A percentile compares a stretch with the other conserved stretches of the same genome.
phyloP scores from a whole-genome alignment of 768 basidiomycete genomes.

The Lentinula sp. region DNA sequence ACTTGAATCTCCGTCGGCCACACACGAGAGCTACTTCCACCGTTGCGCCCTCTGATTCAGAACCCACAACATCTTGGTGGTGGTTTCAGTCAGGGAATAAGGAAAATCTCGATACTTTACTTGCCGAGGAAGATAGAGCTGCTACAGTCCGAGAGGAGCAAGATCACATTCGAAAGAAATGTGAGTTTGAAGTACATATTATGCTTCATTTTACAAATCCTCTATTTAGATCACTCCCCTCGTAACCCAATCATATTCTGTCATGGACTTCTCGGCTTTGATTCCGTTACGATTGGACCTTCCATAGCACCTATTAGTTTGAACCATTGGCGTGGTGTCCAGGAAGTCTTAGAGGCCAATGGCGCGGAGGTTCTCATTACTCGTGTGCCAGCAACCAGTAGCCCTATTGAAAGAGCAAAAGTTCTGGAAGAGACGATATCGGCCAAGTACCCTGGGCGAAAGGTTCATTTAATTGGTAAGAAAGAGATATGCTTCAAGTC shows the following conservation, averaged over 20 bases:
- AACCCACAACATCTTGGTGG: conserved; percentile 31
- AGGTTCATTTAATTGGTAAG: conserved; percentile 83
- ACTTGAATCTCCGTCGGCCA: conserved; percentile 16
- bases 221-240: conserved; percentile 60
- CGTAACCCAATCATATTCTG: conserved; percentile 90
- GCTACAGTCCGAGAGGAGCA: conserved; percentile 42
- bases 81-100: conserved; percentile 51
- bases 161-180: conserved; percentile 47
- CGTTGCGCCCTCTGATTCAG: conserved; percentile 12
- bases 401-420: conserved; percentile 81
- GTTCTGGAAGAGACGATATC: conserved; percentile 84
- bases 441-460: conserved; percentile 72
- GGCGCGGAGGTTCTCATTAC: conserved; percentile 90
- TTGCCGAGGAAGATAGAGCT: conserved; percentile 48
- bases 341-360: conserved; percentile 84
- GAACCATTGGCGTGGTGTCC: conserved; percentile 94
- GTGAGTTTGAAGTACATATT: conserved; percentile 31
- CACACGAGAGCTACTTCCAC: conserved; percentile 20
- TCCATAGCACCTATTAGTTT: conserved; percentile 65
- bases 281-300: conserved; percentile 74
- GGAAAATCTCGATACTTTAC: conserved; percentile 34
- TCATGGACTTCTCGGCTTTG: conserved; percentile 89
- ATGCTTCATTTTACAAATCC: conserved; percentile 5
- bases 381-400: conserved; percentile 88
- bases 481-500: not conserved